phyloP scores from a whole-genome alignment of 495 filamentous ascomycete species.

The Aspergillus cristatus region DNA sequence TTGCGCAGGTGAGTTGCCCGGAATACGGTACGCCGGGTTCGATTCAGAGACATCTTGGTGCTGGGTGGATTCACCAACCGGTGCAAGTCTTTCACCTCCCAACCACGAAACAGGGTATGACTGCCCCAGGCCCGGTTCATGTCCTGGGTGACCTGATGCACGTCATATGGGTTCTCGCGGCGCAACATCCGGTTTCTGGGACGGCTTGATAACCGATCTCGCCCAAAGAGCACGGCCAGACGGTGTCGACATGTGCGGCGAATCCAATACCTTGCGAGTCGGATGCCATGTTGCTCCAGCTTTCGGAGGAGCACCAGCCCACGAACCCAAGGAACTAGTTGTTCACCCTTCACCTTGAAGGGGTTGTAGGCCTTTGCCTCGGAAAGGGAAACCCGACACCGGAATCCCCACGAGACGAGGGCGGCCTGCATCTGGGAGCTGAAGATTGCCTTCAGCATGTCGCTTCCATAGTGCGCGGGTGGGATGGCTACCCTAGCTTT shows the following conservation, averaged over 20 bases:
- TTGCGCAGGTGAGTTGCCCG: background rate
- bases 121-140: conserved; percentile 29
- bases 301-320: conserved; percentile 44
- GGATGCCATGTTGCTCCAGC: conserved; percentile 36
- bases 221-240: conserved; percentile 41
- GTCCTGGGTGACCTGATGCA: conserved; percentile 21
- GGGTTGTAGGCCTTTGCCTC: conserved; percentile 4
- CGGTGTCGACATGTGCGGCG: conserved; percentile 37
- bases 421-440: conserved; percentile 36
- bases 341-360: conserved; percentile 5
- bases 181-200: conserved; percentile 30
- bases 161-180: conserved; percentile 22
- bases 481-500: background rate
- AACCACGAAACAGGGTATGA: conserved; percentile 16
- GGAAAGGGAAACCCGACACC: conserved; percentile 21
- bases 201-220: conserved; percentile 15
- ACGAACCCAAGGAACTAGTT: conserved; percentile 34
- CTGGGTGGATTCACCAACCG: conserved; percentile 18
- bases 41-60: no score
- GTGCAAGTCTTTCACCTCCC: conserved; percentile 6
- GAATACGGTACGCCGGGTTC: background rate
- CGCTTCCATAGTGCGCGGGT: background rate
- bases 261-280: conserved; percentile 27
- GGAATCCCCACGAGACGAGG: conserved; percentile 54
- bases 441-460: conserved; percentile 37